These are phyloP conservation scores for Eutypa lata DNA, from an alignment of 2,329 filamentous ascomycete genomes.

Conservation along the genomic window DNA sequence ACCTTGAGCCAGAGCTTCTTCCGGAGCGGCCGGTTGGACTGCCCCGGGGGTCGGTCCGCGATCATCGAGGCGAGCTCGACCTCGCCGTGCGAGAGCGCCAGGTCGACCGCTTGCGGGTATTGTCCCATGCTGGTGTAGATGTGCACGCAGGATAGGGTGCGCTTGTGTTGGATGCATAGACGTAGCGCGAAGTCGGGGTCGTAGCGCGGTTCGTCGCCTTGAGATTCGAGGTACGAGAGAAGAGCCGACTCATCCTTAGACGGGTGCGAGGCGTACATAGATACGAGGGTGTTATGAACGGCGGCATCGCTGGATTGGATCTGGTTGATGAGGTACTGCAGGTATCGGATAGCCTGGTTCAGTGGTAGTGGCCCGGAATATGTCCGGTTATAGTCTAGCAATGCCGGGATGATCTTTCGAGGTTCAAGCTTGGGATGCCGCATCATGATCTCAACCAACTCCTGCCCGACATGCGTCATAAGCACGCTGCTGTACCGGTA, in stretches of 20 bases:
- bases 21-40: conserved; percentile 73
- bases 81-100: conserved; percentile 85
- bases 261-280: conserved; percentile 85
- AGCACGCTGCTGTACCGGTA: conserved; percentile 97
- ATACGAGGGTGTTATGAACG: conserved; percentile 94
- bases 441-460: conserved; percentile 94
- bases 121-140: conserved; percentile 97
- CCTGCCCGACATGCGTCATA: conserved; percentile 81
- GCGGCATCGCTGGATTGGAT: conserved; percentile 77
- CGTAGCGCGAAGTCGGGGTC: conserved; percentile 95
- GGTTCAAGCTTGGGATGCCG: conserved; percentile 81
- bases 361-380: conserved; percentile 64
- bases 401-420: conserved; percentile 84
- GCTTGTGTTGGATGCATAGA: conserved; percentile 89
- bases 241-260: conserved; percentile 82
- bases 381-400: conserved; percentile 88
- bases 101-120: conserved; percentile 87
- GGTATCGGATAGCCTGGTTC: conserved; percentile 91
- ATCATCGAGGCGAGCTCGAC: conserved; percentile 87
- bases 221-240: conserved; percentile 83
- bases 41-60: conserved; percentile 68
- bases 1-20: conserved; percentile 96
- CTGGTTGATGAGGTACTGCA: conserved; percentile 90
- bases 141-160: conserved; percentile 91
- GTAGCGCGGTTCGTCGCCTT: conserved; percentile 82